Conservation (phyloP, 2,329 filamentous ascomycete species). For the Penicillium corylophilum region DNA sequence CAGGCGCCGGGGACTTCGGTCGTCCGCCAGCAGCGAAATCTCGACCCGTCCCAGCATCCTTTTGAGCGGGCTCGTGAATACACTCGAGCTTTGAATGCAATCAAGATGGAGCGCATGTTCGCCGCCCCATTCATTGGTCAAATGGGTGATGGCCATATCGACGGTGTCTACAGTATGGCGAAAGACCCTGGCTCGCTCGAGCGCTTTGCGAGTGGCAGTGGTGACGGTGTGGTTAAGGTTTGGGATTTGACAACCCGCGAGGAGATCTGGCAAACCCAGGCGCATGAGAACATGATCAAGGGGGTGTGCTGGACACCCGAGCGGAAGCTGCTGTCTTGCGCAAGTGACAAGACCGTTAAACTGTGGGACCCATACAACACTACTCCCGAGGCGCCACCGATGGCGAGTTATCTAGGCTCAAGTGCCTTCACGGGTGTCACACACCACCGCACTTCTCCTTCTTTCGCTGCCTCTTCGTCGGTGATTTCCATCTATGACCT, state of each 20-base stretch:
- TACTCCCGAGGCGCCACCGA: conserved; percentile 64
- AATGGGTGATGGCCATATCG: conserved; percentile 85
- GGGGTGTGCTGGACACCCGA: conserved; percentile 86
- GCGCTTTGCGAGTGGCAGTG: conserved; percentile 76
- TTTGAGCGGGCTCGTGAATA: conserved; percentile 90
- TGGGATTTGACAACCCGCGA: conserved; percentile 76
- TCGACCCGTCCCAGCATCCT: conserved; percentile 83
- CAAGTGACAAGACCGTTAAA: conserved; percentile 82
- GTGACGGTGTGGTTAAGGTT: conserved; percentile 91
- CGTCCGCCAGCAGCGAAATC: conserved; percentile 49
- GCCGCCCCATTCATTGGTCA: conserved; percentile 80
- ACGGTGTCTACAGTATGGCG: conserved; percentile 79
- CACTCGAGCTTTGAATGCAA: conserved; percentile 74
- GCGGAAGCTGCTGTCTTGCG: conserved; percentile 81
- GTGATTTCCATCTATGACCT: conserved; percentile 87
- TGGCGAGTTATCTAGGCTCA: conserved; percentile 80
- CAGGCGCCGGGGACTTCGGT: conserved; percentile 49
- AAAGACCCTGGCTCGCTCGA: conserved; percentile 75
- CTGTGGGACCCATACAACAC: conserved; percentile 87
- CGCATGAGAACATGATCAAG: conserved; percentile 93
- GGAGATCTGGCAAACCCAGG: conserved; percentile 74
- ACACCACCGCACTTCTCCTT: conserved; percentile 74
- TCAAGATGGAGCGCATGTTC: conserved; percentile 93
- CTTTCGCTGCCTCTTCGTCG: conserved; percentile 74
- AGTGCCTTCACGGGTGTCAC: conserved; percentile 81